Conservation (phyloP, 2,329 filamentous ascomycete genomes). For the Aspergillus japonicus region DNA sequence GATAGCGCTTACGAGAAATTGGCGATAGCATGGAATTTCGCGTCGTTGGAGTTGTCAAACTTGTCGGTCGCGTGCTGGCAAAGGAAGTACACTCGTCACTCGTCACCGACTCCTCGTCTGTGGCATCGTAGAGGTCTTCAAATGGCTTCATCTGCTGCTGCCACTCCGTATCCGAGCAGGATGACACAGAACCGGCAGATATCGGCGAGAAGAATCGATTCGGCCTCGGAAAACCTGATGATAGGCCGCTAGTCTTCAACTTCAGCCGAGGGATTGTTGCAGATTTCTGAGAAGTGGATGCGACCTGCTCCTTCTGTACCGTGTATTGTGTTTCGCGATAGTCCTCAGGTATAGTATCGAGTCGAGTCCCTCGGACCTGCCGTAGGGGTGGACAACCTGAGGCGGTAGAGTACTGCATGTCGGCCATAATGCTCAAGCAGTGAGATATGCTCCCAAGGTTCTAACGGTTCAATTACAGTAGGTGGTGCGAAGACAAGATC, state of each 20-base stretch:
- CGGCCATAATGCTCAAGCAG: slow-evolving; percentile 41
- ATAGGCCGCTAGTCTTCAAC: slow-evolving; percentile 33
- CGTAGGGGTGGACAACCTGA: slow-evolving; percentile 54
- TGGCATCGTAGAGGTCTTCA: slow-evolving; percentile 84
- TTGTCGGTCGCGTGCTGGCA: slow-evolving; percentile 51
- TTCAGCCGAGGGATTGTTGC: slow-evolving; percentile 32
- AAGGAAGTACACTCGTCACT: slow-evolving; percentile 48
- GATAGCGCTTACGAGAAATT: slow-evolving; percentile 51
- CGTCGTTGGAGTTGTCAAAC: slow-evolving; percentile 45
- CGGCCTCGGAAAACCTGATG: slow-evolving; percentile 21
- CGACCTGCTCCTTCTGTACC: slow-evolving; percentile 15
- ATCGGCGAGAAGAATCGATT: slow-evolving; percentile 33
- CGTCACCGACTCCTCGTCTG: slow-evolving; percentile 70
- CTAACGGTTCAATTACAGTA: slow-evolving; percentile 29
- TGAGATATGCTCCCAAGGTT: slow-evolving; percentile 2
- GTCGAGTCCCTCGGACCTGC: slow-evolving; percentile 57
- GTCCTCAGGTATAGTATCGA: slow-evolving; percentile 67
- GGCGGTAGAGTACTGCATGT: slow-evolving; percentile 49
- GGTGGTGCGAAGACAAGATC: slow-evolving; percentile 13
- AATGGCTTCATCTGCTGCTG: slow-evolving; percentile 68
- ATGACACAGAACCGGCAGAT: slow-evolving; percentile 33
- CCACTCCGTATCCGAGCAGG: slow-evolving; percentile 59
- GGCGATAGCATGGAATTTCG: slow-evolving; percentile 38
- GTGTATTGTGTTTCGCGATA: slow-evolving; percentile 32
- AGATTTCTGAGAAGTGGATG: not conserved